Base-by-base conservation (phyloP, 176 grass and related monocot genomes). In the Aechmea fasciata region DNA sequence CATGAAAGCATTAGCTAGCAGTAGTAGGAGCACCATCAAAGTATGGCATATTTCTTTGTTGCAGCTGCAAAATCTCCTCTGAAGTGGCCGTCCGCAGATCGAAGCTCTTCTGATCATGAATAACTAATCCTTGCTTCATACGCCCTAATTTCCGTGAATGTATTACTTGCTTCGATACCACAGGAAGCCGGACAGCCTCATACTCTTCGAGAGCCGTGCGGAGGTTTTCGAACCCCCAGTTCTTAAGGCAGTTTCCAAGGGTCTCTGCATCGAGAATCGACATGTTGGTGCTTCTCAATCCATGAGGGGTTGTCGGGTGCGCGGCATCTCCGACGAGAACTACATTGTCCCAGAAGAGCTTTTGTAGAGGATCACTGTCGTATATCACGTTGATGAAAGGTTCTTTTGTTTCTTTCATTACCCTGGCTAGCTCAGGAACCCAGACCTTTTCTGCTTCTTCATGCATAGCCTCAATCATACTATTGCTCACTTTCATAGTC, bases 231-330 rank as follows among this genome's bases (percentile, higher is more conserved):
- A 71, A 13, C 4, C 20, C 77, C 71, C 73, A 75, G 47, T 68
- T 81, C n/a, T 51, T 74, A 8, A 97, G 57, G 83, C 93, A 90
- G 18, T 11, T 13, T 2, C 86, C 89, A 70, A 97, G 81, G 52
- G 73, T 63, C 50, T 64, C 53, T 2, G 86, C 93, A 51, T 97
- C 93, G 9, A 64, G 2, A 62, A 97, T 67, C 3, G 93, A 97
- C 93, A 90, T 97, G 79, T 97, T 97, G 52, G 93, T 97, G 84
- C 93, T 97, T 67, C 88, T 71, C 73, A 87, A 63, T 10, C 86
- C 89, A 71, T 92, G 88, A 11, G 86, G 93, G 9, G 88, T 96
- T 51, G 93, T 96, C 33, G 93, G 88, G 65, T 96, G 93, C 19
- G 89, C 89, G 12, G 93, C 93, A 55, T 97, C 93, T 51, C 93